phyloP scores from a whole-genome alignment of 805 yeast genomes.

The Saccharomycopsis capsularis region DNA sequence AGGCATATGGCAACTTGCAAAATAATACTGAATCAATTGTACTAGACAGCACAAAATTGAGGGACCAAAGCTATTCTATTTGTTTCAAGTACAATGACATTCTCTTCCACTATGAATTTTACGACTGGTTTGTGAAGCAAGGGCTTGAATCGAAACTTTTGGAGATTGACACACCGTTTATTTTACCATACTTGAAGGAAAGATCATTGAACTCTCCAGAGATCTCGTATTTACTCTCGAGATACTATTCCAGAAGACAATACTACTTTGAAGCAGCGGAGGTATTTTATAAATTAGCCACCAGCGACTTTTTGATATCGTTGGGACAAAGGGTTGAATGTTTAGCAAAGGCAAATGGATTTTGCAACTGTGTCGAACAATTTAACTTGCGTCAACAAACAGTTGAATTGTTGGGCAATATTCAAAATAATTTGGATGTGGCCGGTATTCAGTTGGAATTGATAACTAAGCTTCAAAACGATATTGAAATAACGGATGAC shows the following conservation, averaged over 20 bases:
- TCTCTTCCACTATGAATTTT: slow-evolving; percentile 83
- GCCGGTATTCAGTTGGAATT: slow-evolving; percentile 79
- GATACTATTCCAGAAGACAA: slow-evolving; percentile 77
- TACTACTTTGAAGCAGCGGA: slow-evolving; percentile 79
- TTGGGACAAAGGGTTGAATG: slow-evolving; percentile 77
- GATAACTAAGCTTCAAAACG: slow-evolving; percentile 32
- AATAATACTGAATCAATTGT: slow-evolving; percentile 34
- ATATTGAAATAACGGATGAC: slow-evolving; percentile 43
- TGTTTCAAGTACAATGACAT: slow-evolving; percentile 73
- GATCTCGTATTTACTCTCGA: slow-evolving; percentile 81
- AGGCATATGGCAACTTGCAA: slow-evolving; percentile 21
- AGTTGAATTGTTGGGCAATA: slow-evolving; percentile 58
- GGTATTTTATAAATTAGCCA: slow-evolving; percentile 64
- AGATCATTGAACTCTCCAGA: slow-evolving; percentile 56
- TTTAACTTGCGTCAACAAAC: slow-evolving; percentile 71
- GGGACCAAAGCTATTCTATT: slow-evolving; percentile 66
- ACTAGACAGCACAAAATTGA: slow-evolving; percentile 41
- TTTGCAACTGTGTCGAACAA: slow-evolving; percentile 78
- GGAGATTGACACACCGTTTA: slow-evolving; percentile 74
- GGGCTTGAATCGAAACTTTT: slow-evolving; percentile 71
- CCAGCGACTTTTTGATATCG: slow-evolving; percentile 61
- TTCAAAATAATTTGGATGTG: slow-evolving; percentile 77
- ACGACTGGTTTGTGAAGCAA: slow-evolving; percentile 83
- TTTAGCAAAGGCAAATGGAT: slow-evolving; percentile 87
- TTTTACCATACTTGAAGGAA: slow-evolving; percentile 69